phyloP scores from a whole-genome alignment of 805 yeast species.

The Candida berthetii region DNA sequence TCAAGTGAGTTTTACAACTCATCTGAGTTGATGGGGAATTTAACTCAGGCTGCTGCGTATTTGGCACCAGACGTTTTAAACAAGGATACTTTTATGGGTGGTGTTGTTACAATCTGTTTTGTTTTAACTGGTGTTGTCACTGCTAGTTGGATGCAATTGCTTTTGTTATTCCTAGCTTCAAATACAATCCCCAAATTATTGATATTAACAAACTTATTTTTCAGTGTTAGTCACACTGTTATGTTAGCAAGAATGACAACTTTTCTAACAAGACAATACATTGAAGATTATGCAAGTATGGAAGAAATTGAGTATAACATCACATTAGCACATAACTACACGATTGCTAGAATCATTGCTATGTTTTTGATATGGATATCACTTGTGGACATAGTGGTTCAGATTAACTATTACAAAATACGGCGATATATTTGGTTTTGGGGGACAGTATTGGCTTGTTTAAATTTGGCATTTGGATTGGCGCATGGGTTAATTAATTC shows the following conservation, averaged over 20 bases:
- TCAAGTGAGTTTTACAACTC: neutral
- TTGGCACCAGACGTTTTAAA: constrained; percentile 1
- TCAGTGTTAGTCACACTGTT: constrained; percentile 48
- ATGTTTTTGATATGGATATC: constrained; percentile 44
- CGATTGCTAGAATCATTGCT: constrained; percentile 34
- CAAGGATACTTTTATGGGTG: constrained; percentile 29
- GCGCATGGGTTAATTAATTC: constrained; percentile 10
- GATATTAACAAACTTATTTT: constrained; percentile 49
- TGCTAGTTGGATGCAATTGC: constrained; percentile 65
- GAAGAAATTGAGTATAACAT: constrained; percentile 30
- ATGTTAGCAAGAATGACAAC: constrained; percentile 39
- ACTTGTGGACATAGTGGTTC: constrained; percentile 45
- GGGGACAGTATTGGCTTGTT: constrained; percentile 25
- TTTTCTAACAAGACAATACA: constrained; percentile 44
- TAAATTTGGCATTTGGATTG: constrained; percentile 21
- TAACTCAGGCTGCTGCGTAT: neutral
- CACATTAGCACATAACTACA: constrained; percentile 28
- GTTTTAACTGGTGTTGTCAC: constrained; percentile 50
- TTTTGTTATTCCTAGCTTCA: constrained; percentile 48
- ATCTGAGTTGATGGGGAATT: neutral
- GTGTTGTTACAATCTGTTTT: constrained; percentile 40
- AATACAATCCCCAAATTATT: constrained; percentile 54
- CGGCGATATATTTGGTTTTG: constrained; percentile 22
- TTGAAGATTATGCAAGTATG: constrained; percentile 46
- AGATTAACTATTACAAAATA: constrained; percentile 25